These are phyloP conservation scores for Xylaria sp. DNA, from an alignment of 2,329 filamentous ascomycete species.

Conservation along the genomic window DNA sequence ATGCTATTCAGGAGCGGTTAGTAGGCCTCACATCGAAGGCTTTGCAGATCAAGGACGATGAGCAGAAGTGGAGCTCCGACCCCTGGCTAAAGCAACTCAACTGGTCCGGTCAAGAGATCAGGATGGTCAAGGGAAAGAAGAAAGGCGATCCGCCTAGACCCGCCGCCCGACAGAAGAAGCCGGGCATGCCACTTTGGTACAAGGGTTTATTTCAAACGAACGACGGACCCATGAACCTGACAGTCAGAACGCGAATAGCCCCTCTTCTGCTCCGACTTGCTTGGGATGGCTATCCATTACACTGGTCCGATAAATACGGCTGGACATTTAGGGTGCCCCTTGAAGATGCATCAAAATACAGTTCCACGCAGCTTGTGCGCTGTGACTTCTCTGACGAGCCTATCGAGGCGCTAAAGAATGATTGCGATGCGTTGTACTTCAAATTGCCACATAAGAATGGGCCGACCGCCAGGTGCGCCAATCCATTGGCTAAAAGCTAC, in stretches of 20 bases:
- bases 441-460: constrained; percentile 98
- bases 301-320: constrained; percentile 93
- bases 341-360: constrained; percentile 71
- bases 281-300: constrained; percentile 89
- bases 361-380: constrained; percentile 74
- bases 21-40: constrained; percentile 80
- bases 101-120: constrained; percentile 93
- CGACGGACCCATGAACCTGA: constrained; percentile 76
- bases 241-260: constrained; percentile 87
- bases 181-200: constrained; percentile 96
- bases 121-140: constrained; percentile 90
- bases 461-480: constrained; percentile 83
- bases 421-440: constrained; percentile 77
- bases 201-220: constrained; percentile 84
- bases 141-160: constrained; percentile 83
- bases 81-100: constrained; percentile 95
- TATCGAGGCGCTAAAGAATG: constrained; percentile 72
- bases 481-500: constrained; percentile 91
- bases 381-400: constrained; percentile 84
- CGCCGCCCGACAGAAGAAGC: constrained; percentile 87
- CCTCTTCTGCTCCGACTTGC: constrained; percentile 84
- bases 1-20: constrained; percentile 81
- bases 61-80: constrained; percentile 78
- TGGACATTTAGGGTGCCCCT: constrained; percentile 88
- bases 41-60: constrained; percentile 75